These are phyloP conservation scores for Entrophospora sp. DNA, from an alignment of 192 early-diverging fungal species.

Conservation along the genomic window DNA sequence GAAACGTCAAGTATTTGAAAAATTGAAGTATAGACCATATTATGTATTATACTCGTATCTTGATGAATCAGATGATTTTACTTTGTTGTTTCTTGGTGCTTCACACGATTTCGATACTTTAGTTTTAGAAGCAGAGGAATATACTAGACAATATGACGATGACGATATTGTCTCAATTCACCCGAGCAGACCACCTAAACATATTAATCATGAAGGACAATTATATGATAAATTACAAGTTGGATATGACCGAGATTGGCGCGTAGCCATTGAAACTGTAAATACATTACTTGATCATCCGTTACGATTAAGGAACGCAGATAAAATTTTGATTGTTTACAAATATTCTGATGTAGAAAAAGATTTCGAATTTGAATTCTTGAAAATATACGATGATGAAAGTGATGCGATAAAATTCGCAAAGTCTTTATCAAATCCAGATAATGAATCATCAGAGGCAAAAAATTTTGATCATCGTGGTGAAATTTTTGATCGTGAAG, in stretches of 20 bases:
- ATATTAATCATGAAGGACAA: slow-evolving; percentile 6
- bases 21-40: background rate
- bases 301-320: background rate
- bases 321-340: slow-evolving; percentile 10
- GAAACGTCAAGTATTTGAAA: slow-evolving; percentile 14
- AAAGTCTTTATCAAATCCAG: background rate
- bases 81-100: background rate
- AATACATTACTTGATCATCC: background rate
- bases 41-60: slow-evolving; percentile 6
- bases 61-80: slow-evolving; percentile 12
- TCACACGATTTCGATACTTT: background rate
- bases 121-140: background rate
- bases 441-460: background rate
- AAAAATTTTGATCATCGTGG: slow-evolving; percentile 2
- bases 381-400: slow-evolving; percentile 11
- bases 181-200: no score
- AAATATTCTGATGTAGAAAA: background rate
- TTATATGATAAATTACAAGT: slow-evolving; percentile 13
- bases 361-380: background rate
- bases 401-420: slow-evolving; percentile 1
- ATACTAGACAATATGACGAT: background rate
- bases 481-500: slow-evolving; percentile 6
- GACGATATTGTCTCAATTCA: background rate
- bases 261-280: slow-evolving; percentile 2
- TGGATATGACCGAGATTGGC: slow-evolving; percentile 14